Conservation (phyloP, 1,284 basidiomycete genomes). For the Wallemia hederae region DNA sequence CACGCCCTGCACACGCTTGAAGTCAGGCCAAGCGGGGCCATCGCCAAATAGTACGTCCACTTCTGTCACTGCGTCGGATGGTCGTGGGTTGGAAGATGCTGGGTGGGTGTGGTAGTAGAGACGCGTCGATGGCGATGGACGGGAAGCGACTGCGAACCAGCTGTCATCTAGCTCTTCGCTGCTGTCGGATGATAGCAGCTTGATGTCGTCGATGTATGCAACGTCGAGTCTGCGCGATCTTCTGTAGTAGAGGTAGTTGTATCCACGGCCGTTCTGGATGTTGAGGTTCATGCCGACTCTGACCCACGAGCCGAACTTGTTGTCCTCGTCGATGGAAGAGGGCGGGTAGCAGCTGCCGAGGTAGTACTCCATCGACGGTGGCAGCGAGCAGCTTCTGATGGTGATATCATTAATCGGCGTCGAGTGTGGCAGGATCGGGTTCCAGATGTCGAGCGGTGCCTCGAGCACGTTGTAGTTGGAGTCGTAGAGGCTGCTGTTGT, state of each 20-base stretch:
- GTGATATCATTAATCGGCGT: not conserved
- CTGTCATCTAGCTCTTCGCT: conserved; percentile 12
- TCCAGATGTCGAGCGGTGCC: not conserved
- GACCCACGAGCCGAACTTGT: conserved; percentile 6
- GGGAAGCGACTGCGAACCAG: conserved; percentile 11
- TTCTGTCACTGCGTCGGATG: conserved; percentile 11
- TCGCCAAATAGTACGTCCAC: conserved; percentile 7
- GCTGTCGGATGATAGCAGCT: conserved; percentile 20
- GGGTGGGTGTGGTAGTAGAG: not conserved
- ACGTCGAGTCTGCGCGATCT: conserved; percentile 47
- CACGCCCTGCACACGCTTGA: conserved; percentile 48
- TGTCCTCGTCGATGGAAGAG: not conserved
- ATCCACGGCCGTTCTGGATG: not conserved
- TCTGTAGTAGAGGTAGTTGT: not conserved
- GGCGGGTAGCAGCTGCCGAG: not conserved
- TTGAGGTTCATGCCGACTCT: not conserved
- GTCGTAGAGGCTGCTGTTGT: not conserved
- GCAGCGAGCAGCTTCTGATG: not conserved
- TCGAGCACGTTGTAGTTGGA: not conserved
- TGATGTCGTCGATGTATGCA: conserved; percentile 28
- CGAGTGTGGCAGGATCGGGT: not conserved
- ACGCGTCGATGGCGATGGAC: not conserved
- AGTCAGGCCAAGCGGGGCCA: conserved; percentile 11
- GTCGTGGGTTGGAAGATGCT: not conserved
- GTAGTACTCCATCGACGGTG: not conserved